Conservation (phyloP, 352 stramenopile genomes). For the Phytopythium oedochilum region DNA sequence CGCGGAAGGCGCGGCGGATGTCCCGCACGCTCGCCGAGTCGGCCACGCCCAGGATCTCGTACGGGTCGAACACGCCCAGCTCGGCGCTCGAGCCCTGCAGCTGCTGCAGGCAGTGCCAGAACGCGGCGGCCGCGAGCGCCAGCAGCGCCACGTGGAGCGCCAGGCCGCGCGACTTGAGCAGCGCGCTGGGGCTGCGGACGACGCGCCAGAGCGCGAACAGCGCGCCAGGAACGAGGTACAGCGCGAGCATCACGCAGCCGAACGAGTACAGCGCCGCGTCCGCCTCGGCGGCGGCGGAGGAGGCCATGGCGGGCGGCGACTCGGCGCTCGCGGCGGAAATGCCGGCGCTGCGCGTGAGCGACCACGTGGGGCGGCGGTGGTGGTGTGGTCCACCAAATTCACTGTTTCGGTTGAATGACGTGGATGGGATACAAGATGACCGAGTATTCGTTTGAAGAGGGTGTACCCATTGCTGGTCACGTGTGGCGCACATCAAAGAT, state of each 20-base stretch:
- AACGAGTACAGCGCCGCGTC: slow-evolving; percentile 85
- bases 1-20: slow-evolving; percentile 77
- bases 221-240: slow-evolving; percentile 64
- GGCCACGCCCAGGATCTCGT: slow-evolving; percentile 76
- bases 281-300: slow-evolving; percentile 26
- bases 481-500: not conserved
- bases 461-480: not conserved
- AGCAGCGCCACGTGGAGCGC: slow-evolving; percentile 46
- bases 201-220: slow-evolving; percentile 55
- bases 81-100: slow-evolving; percentile 73
- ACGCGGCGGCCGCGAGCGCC: slow-evolving; percentile 30
- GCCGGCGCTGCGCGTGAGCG: no score
- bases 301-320: not conserved
- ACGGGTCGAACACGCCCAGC: slow-evolving; percentile 75
- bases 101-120: slow-evolving; percentile 47
- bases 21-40: slow-evolving; percentile 44
- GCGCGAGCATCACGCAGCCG: slow-evolving; percentile 68
- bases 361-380: not conserved
- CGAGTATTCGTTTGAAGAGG: not conserved
- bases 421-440: no score
- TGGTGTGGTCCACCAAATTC: no score
- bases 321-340: not conserved
- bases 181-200: slow-evolving; percentile 29
- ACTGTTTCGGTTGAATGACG: no score
- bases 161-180: slow-evolving; percentile 38